A percentile compares a stretch with the other conserved stretches of the same genome.
These are phyloP conservation scores for Starmerella etchellsii DNA, from an alignment of 805 yeast genomes.

Conservation along the genomic window DNA sequence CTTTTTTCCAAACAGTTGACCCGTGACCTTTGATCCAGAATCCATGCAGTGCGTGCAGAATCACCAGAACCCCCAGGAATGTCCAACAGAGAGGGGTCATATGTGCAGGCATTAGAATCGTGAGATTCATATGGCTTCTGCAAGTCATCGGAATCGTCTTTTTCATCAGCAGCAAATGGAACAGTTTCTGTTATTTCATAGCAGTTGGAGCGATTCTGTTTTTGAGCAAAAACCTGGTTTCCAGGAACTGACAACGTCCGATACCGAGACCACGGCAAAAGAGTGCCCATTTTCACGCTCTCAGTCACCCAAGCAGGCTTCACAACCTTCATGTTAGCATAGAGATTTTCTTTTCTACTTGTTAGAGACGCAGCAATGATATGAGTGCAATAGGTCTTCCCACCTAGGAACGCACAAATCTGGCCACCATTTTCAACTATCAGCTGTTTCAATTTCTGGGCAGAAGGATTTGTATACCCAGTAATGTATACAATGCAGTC, in stretches of 20 bases:
- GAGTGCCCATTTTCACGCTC: constrained; percentile 35
- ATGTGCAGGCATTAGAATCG: not conserved
- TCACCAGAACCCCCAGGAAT: constrained; percentile 8
- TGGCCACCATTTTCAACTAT: constrained; percentile 71
- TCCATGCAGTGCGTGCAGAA: constrained; percentile 13
- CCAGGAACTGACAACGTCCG: constrained; percentile 1
- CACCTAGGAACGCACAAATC: constrained; percentile 52
- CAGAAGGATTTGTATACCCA: constrained; percentile 78
- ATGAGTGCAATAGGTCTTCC: constrained; percentile 70
- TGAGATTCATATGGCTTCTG: not conserved
- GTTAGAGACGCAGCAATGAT: constrained; percentile 70
- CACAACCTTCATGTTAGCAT: constrained; percentile 58
- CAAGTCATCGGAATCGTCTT: no score
- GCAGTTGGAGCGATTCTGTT: no score
- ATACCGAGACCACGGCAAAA: constrained; percentile 63
- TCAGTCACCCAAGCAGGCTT: constrained; percentile 72
- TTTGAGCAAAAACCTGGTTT: not conserved
- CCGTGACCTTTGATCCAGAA: constrained; percentile 12
- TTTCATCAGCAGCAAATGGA: no score
- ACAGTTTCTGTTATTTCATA: no score
- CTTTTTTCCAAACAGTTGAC: constrained; percentile 51
- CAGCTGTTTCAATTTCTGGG: constrained; percentile 53
- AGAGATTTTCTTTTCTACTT: constrained; percentile 57
- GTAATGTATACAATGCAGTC: constrained; percentile 67
- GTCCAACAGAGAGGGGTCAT: constrained; percentile 2